These are phyloP conservation scores for Actinomortierella ambigua DNA, from an alignment of 371 early-diverging fungal species.

Conservation along the genomic window DNA sequence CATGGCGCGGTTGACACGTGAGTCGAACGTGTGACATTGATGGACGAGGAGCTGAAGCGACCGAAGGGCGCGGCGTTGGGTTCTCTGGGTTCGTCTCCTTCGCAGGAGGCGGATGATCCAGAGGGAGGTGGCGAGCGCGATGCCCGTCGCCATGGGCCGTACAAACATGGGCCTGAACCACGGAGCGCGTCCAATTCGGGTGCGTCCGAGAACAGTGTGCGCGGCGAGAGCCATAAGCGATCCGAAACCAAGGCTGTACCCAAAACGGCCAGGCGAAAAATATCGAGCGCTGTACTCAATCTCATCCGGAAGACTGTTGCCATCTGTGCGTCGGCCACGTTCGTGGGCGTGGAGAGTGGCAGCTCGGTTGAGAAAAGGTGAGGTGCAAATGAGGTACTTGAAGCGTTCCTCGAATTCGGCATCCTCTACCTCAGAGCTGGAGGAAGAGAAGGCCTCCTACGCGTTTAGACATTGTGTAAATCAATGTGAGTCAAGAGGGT, in stretches of 20 bases:
- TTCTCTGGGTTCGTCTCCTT: slow-evolving; percentile 54
- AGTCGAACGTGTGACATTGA: slow-evolving; percentile 59
- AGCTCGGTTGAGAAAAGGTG: slow-evolving; percentile 60
- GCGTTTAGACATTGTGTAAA: no score
- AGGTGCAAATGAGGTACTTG: slow-evolving; percentile 68
- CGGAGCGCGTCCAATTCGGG: slow-evolving; percentile 28
- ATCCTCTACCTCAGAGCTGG: slow-evolving; percentile 59
- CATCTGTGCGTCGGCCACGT: slow-evolving; percentile 41
- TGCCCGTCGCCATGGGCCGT: slow-evolving; percentile 22
- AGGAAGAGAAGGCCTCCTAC: slow-evolving; percentile 51
- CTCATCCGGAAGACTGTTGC: slow-evolving; percentile 10
- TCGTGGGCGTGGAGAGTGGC: slow-evolving; percentile 53
- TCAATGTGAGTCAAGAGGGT: no score
- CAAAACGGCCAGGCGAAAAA: slow-evolving; percentile 29
- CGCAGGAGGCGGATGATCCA: slow-evolving; percentile 47
- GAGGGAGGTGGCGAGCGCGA: slow-evolving; percentile 27
- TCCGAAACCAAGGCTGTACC: slow-evolving; percentile 38
- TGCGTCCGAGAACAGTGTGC: slow-evolving; percentile 24
- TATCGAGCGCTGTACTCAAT: slow-evolving; percentile 35
- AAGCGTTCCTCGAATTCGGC: slow-evolving; percentile 69
- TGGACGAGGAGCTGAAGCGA: slow-evolving; percentile 55
- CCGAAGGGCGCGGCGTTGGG: slow-evolving; percentile 56
- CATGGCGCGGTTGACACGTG: slow-evolving; percentile 62
- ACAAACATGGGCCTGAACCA: slow-evolving; percentile 23
- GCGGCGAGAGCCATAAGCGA: slow-evolving; percentile 28